Evolutionary conservation across 345 rosid genomes (phyloP), one percentile per base, ranked within the genome.

Genomic region (Theobroma cacao): DNA sequence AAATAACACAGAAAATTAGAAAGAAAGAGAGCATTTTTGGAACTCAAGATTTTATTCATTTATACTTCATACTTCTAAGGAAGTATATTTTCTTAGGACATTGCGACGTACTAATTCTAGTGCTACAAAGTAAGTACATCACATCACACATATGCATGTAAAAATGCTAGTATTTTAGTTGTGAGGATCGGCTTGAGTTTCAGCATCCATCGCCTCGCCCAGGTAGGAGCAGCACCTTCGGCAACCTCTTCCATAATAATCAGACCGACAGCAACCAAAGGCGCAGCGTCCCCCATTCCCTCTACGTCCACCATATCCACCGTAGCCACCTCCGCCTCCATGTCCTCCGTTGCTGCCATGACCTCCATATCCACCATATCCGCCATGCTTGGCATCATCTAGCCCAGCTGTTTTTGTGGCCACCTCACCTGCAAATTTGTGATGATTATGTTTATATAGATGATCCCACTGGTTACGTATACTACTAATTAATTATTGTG

Each of bases 201-300:
- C 41, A 17, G 40, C 62, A 38, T 22, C 52, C 0, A 53, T 53
- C 15, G 78, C 80, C 61, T 71, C 78, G 0, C 80, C 75, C 3
- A 72, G 52, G 7, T 71, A 64, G 18, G 70, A n/a, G 56, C 80
- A 79, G 82, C 85, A 76, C 56, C 82, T n/a, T 70, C 38, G 74
- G 38, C 78, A 61, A 7, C 76, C 52, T 47, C 56, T 13, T 12
- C 71, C 72, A 3, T 70, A 36, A n/a, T 80, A 60, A 52, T 47
- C 72, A 20, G 63, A 5, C 18, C 59, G 50, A 62, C 76, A 77
- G 48, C 72, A 83, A 15, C 86, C 79, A 34, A 13, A 68, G 22
- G 31, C 38, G 17, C 73, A 65, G 1, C 73, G n/a, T 24, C 64
- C 64, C 22, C 41, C 31, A 7, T 73, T 7, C 14, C 69, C 62